Conservation (phyloP, 306 rosid species). For the Hippophae gyantsensis region DNA sequence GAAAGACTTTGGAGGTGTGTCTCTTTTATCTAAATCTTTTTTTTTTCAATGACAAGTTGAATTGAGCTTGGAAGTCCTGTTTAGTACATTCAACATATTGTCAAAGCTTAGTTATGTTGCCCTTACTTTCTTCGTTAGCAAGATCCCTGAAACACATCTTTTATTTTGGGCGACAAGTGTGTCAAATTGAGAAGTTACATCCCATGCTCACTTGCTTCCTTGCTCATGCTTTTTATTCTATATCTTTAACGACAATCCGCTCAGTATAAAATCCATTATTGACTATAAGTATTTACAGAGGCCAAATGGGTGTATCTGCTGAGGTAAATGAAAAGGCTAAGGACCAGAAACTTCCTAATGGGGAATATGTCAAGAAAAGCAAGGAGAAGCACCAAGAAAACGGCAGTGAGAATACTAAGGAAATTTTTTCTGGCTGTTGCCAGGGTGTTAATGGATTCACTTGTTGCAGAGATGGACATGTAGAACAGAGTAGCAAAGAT, state of each 20-base stretch:
- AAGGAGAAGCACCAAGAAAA: slow-evolving; percentile 21
- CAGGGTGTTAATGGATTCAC: slow-evolving; percentile 69
- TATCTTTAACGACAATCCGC: background rate
- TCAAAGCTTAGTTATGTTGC: background rate
- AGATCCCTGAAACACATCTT: too few relatives aligned
- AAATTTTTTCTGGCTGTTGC: slow-evolving; percentile 38
- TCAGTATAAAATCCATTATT: background rate
- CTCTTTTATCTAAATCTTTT: background rate
- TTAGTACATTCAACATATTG: background rate
- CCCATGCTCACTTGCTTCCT: too few relatives aligned
- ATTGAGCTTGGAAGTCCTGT: slow-evolving; percentile 7
- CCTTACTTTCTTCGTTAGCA: too few relatives aligned
- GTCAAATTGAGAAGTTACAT: too few relatives aligned
- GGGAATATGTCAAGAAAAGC: slow-evolving; percentile 16
- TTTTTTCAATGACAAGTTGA: slow-evolving; percentile 6
- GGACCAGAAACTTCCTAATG: slow-evolving; percentile 26
- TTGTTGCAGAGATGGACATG: slow-evolving; percentile 58
- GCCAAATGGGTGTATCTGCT: slow-evolving; percentile 36
- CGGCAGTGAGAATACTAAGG: slow-evolving; percentile 17
- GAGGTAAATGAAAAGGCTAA: slow-evolving; percentile 21
- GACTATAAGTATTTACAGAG: slow-evolving; percentile 23
- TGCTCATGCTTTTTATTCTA: background rate
- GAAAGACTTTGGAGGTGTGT: slow-evolving; percentile 77
- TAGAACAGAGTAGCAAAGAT: slow-evolving; percentile 31
- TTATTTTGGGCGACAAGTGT: too few relatives aligned